Evolutionary conservation across 2,329 filamentous ascomycete genomes (phyloP).

Genomic region (Hypomyces perniciosus): DNA sequence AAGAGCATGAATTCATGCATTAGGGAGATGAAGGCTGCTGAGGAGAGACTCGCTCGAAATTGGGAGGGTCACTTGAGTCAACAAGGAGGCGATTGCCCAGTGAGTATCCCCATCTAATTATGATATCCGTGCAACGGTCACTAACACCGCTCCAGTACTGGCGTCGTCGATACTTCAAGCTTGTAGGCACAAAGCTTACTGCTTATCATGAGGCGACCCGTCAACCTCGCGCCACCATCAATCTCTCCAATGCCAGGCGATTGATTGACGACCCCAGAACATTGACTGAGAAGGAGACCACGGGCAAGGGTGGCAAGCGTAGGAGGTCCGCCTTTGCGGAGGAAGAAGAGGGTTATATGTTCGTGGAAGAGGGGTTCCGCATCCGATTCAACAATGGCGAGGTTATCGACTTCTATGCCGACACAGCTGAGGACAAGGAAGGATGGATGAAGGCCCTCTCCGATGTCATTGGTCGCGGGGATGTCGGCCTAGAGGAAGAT

Average conservation of each 20-base stretch:
- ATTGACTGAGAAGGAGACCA: conserved; percentile 77
- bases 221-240: conserved; percentile 94
- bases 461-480: conserved; percentile 59
- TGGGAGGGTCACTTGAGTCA: conserved; percentile 91
- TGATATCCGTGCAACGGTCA: background rate
- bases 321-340: conserved; percentile 94
- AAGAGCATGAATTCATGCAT: conserved; percentile 99
- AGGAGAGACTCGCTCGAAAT: conserved; percentile 68
- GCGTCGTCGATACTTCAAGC: conserved; percentile 95
- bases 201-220: conserved; percentile 94
- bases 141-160: conserved; percentile 61
- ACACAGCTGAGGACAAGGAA: conserved; percentile 80
- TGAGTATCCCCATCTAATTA: conserved; percentile 47
- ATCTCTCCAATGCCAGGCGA: conserved; percentile 85
- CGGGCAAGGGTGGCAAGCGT: conserved; percentile 68
- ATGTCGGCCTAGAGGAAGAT: conserved; percentile 43
- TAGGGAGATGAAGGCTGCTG: conserved; percentile 84
- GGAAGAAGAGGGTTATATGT: conserved; percentile 99
- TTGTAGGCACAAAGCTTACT: conserved; percentile 83
- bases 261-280: conserved; percentile 87
- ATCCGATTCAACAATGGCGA: conserved; percentile 98
- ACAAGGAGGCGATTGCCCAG: conserved; percentile 94
- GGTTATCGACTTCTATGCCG: conserved; percentile 97
- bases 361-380: conserved; percentile 97
- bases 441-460: conserved; percentile 87